Percentiles rank a stretch among this genome's conserved stretches.
Conservation (phyloP, 2,329 filamentous ascomycete genomes). For the Penicillium sp. region DNA sequence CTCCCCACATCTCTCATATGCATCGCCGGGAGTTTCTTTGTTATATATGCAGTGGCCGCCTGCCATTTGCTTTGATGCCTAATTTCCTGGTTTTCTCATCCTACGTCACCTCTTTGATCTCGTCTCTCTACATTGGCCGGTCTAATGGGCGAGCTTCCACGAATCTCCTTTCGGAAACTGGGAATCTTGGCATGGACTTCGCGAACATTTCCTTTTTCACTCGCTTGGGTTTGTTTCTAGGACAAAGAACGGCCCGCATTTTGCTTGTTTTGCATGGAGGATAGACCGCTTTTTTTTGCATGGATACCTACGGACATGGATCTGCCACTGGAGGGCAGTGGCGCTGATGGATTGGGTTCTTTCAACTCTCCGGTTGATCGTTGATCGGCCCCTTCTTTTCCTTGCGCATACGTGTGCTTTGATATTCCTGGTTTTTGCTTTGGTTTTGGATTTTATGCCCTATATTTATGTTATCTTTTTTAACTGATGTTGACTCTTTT, state of each 20-base stretch:
- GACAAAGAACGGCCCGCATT: slow-evolving; percentile 1
- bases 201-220: background rate
- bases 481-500: slow-evolving; percentile 4
- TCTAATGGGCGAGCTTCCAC: background rate
- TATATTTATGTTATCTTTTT: background rate
- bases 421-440: slow-evolving; percentile 1
- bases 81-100: background rate
- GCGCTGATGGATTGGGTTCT: slow-evolving; percentile 19
- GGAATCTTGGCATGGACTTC: background rate
- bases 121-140: background rate
- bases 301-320: slow-evolving; percentile 23
- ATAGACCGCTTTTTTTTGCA: slow-evolving; percentile 23
- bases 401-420: slow-evolving; percentile 16
- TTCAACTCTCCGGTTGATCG: slow-evolving; percentile 16
- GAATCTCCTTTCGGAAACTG: background rate
- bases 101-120: background rate
- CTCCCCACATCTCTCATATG: slow-evolving; percentile 22
- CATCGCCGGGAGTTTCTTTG: slow-evolving; percentile 34
- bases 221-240: slow-evolving; percentile 4
- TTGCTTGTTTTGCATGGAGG: slow-evolving; percentile 16
- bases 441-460: slow-evolving; percentile 4
- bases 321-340: slow-evolving; percentile 28
- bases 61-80: slow-evolving; percentile 6
- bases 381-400: slow-evolving; percentile 15
- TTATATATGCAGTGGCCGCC: slow-evolving; percentile 23